Base-by-base conservation (phyloP, 805 yeast genomes). In the Candida morakotiae region DNA sequence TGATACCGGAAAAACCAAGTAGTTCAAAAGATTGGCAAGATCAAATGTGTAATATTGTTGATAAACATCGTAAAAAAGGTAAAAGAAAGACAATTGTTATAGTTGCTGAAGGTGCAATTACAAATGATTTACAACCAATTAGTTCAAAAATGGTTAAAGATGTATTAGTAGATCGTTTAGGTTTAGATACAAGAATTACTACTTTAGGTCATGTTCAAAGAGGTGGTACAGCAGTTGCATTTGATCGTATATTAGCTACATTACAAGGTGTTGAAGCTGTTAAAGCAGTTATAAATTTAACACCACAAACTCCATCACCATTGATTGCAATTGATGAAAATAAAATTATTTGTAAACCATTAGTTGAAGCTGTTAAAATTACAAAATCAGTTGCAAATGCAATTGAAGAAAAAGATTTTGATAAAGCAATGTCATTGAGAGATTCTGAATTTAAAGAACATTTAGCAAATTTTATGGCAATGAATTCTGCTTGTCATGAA, bases 151-250 rank as follows among this genome's bases (percentile, higher is more conserved):
- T 79, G 45, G 98, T 93, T 41, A 82, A 83, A 62, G 79, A 87
- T 36, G 93, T 83, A 13, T 71, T 93, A 41, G 86, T 85, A 32
- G 81, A 81, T 39, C 43, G 42, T 14, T 67, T 93, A 44, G 96
- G 96, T 9, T 74, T 93, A 39, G 98, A 93, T 59, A 91, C 98
- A 4, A 80, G 98, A 60, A 82, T 91, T 52, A 93, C 98, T 28
- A 87, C 94, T 9, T 71, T 93, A 51, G 98, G 98, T 38, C 98
- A 93, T 60, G 97, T 93, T 38, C 98, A 93, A 71, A 79, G 98
- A 66, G 98, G 98, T 68, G 98, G 98, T 62, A 78, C 95, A 31
- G 97, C 98, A 17, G 96, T 89, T 38, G 97, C 98, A 2, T 87
- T 75, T 52, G 98, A 93, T 61, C 78, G 98, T 57, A 63, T 83